phyloP scores from a whole-genome alignment of 768 basidiomycete species.

The Pisolithus marmoratus region DNA sequence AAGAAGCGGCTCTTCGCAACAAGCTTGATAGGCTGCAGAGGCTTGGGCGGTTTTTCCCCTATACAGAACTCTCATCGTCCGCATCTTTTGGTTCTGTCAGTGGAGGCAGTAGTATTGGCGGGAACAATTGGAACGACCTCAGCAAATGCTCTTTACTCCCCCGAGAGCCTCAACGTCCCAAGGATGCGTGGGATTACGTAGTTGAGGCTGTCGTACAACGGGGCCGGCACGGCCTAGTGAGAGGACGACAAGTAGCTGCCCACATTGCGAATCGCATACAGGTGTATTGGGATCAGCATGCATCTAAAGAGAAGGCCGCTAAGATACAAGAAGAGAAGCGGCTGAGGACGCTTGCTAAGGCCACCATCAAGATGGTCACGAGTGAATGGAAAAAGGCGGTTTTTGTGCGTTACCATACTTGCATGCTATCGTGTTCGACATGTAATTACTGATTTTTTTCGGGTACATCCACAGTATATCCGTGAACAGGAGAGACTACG shows the following conservation, averaged over 20 bases:
- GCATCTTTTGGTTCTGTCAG: constrained; percentile 16
- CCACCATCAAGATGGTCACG: constrained; percentile 62
- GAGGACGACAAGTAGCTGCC: constrained; percentile 41
- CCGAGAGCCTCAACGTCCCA: constrained; percentile 20
- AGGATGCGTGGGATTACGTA: constrained; percentile 57
- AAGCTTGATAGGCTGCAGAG: constrained; percentile 38
- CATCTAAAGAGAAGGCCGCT: constrained; percentile 55
- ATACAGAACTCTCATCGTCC: constrained; percentile 22
- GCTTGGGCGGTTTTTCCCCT: constrained; percentile 42
- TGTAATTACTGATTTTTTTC: background rate
- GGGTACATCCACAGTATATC: constrained; percentile 47
- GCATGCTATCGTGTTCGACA: background rate
- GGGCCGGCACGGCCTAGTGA: constrained; percentile 13
- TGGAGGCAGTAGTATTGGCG: background rate
- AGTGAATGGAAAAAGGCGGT: constrained; percentile 88
- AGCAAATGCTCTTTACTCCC: constrained; percentile 11
- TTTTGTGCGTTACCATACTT: constrained; percentile 45
- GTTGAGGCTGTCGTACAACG: constrained; percentile 39
- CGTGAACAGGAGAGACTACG: constrained; percentile 61
- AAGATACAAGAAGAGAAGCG: constrained; percentile 60
- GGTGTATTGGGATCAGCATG: constrained; percentile 70
- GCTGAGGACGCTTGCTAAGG: constrained; percentile 60
- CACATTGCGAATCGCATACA: constrained; percentile 61
- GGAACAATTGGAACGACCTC: constrained; percentile 1
- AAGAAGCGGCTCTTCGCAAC: constrained; percentile 41